phyloP scores from a whole-genome alignment of 495 filamentous ascomycete species.

The Aspergillus hancockii region DNA sequence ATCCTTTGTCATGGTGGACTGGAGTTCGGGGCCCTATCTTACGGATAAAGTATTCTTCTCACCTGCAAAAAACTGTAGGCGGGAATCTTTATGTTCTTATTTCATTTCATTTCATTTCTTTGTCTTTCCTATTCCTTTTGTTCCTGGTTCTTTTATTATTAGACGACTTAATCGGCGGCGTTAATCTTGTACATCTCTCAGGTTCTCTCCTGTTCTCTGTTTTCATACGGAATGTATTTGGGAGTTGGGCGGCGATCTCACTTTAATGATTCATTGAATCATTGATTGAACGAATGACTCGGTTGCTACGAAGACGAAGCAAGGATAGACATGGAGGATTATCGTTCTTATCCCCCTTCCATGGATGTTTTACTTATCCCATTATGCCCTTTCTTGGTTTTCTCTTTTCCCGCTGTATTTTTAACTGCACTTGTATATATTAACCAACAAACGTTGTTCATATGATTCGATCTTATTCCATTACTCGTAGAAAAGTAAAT shows the following conservation, averaged over 20 bases:
- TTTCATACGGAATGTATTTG: slow-evolving; percentile 1
- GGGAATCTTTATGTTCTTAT: neutral
- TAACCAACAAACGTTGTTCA: slow-evolving; percentile 3
- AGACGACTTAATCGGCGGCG: neutral
- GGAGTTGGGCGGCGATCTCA: neutral
- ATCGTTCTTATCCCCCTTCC: slow-evolving; percentile 3
- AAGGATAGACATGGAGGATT: slow-evolving; percentile 3
- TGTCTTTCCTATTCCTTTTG: neutral
- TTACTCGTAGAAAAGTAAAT: neutral
- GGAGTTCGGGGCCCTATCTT: neutral
- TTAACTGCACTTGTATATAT: slow-evolving; percentile 11
- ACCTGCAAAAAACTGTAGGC: neutral
- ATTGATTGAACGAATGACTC: slow-evolving; percentile 16
- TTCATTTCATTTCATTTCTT: neutral
- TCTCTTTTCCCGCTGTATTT: neutral
- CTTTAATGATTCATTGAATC: slow-evolving; percentile 8
- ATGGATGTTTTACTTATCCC: slow-evolving; percentile 1
- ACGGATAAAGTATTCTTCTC: neutral
- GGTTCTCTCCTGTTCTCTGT: slow-evolving; percentile 3
- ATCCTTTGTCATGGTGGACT: neutral
- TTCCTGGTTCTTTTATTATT: neutral
- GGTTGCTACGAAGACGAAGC: slow-evolving; percentile 6
- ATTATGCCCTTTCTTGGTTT: slow-evolving; percentile 1
- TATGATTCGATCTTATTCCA: neutral
- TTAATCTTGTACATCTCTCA: slow-evolving; percentile 1